Base-by-base conservation (phyloP, 2,329 filamentous ascomycete genomes). In the Diaporthe velutina region DNA sequence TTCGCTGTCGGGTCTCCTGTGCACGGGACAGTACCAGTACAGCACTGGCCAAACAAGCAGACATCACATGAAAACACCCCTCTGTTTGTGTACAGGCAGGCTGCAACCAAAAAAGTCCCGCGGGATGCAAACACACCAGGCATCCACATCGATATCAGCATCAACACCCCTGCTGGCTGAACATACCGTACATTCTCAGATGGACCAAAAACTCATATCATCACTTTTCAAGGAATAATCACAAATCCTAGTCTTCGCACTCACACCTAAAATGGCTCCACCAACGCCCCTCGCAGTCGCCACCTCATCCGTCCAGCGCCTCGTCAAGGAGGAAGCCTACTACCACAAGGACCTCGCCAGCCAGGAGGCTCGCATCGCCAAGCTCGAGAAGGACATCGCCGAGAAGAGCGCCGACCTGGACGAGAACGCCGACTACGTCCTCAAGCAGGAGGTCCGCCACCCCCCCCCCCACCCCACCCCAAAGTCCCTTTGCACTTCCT, bases 291-390 rank as follows among this genome's bases (percentile, higher is more conserved):
- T 98, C 82, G 85, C 91, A 80, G 97, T 98, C 81, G 92, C 93
- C 58, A 97, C 94, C 33, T 91, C 93, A 76, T 92, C 95, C 28
- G 91, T 98, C 78, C 88, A 90, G 79, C 95, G 97, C 75, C 90
- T 98, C 64, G 91, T 98, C 78, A 98, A 98, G 84, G 97, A 99
- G 84, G 95, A 98, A 84, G 88, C 90, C 52, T 96, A 93, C 80
- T 98, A 99, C 86, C 93, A 96, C 87, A 93, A 93, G 82, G 97
- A 99, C 84, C 89, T 96, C 28, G 87, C 90, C 77, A 88, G 93
- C 77, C 96, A 98, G 82, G 89, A 94, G 79, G 89, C 90, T 76
- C 91, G 93, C 73, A 90, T 97, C 77, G 86, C 90, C 82, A 91
- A 92, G 82, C 88, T 98, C 25, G 88, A 92, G 82, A 86, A 88